Conservation (phyloP, 441 rosid species). For the Croton laevigatus region DNA sequence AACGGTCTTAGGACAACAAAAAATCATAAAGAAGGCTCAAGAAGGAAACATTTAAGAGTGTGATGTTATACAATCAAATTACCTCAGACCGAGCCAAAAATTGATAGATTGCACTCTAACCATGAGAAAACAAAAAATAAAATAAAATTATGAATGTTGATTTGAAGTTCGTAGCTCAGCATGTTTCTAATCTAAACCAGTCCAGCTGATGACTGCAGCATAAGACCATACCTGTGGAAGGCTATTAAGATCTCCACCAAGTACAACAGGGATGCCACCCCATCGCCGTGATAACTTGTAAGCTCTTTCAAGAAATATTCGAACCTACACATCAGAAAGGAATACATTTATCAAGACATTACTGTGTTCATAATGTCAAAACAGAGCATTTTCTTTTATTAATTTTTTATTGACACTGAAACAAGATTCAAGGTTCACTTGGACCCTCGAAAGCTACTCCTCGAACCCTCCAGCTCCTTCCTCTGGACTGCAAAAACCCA, state of each 20-base stretch:
- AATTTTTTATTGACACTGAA: neutral
- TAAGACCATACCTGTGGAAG: slow-evolving; percentile 61
- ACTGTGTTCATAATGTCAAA: slow-evolving; percentile 2
- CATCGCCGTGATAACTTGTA: slow-evolving; percentile 70
- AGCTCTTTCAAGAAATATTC: slow-evolving; percentile 76
- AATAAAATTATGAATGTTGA: slow-evolving; percentile 20
- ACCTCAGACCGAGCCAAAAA: slow-evolving; percentile 84
- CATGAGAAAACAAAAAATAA: slow-evolving; percentile 24
- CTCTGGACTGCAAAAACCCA: neutral
- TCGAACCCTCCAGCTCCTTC: neutral
- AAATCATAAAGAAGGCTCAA: neutral
- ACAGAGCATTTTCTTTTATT: neutral
- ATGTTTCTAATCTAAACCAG: neutral
- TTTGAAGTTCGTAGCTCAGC: slow-evolving; percentile 12
- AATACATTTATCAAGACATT: neutral
- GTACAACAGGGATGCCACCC: slow-evolving; percentile 80
- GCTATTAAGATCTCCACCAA: slow-evolving; percentile 89
- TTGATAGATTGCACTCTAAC: slow-evolving; percentile 85
- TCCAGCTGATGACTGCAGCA: slow-evolving; percentile 9
- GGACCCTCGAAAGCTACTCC: neutral
- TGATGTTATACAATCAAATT: slow-evolving; percentile 26
- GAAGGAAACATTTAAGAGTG: neutral
- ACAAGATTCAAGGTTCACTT: neutral
- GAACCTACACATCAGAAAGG: slow-evolving; percentile 40
- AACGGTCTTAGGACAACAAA: slow-evolving; percentile 1